Evolutionary conservation across 2,329 filamentous ascomycete species (phyloP).

Genomic region (Fusarium virguliforme): DNA sequence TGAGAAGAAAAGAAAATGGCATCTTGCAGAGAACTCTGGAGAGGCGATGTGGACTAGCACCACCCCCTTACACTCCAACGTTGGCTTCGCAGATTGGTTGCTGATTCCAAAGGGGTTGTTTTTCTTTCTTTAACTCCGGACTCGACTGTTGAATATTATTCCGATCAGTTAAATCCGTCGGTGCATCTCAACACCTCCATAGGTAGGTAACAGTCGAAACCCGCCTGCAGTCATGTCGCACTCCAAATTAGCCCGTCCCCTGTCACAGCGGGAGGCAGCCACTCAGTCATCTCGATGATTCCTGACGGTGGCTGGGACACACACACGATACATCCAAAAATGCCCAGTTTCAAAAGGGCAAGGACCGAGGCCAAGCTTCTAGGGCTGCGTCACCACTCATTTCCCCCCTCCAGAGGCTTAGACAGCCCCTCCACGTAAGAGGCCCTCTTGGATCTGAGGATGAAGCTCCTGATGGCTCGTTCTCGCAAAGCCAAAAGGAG

Average conservation of each 20-base stretch:
- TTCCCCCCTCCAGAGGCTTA: conserved; percentile 37
- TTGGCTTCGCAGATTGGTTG: not conserved
- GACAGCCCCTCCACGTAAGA: conserved; percentile 38
- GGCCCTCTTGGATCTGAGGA: not conserved
- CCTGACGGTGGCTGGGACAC: conserved; percentile 10
- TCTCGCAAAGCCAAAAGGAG: not conserved
- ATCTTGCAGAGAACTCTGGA: conserved; percentile 11
- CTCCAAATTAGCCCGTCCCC: conserved; percentile 12
- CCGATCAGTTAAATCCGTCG: conserved; percentile 6
- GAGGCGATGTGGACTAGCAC: not conserved
- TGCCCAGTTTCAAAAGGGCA: not conserved
- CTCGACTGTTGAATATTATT: not conserved
- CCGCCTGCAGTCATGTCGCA: conserved; percentile 7
- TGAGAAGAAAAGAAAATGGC: not conserved
- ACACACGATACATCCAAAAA: conserved; percentile 10
- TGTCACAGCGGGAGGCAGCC: conserved; percentile 6
- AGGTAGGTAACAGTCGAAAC: too few species aligned
- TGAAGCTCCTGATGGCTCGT: not conserved
- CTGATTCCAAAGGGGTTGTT: not conserved
- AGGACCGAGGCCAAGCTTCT: conserved; percentile 7
- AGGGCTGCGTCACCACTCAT: conserved; percentile 29
- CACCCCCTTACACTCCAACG: not conserved
- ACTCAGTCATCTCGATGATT: conserved; percentile 6
- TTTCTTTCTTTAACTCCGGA: conserved; percentile 7
- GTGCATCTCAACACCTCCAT: not conserved